These are phyloP conservation scores for Phtheirospermum japonicum DNA, from an alignment of 257 asterid species.

Conservation along the genomic window DNA sequence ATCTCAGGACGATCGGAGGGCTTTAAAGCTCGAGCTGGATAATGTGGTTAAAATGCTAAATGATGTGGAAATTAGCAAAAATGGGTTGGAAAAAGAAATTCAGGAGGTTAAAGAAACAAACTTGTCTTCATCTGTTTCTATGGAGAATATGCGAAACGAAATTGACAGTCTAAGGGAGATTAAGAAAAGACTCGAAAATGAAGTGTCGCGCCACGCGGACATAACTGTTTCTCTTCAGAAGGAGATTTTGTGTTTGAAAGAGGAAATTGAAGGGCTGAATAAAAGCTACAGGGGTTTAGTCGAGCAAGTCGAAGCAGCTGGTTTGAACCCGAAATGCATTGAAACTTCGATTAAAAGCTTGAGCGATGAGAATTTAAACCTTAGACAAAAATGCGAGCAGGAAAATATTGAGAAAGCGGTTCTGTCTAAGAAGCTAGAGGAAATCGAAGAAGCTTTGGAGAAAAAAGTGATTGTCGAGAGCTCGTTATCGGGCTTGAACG, in stretches of 20 bases:
- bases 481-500: conserved; percentile 50
- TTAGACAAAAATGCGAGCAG: conserved; percentile 46
- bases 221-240: conserved; percentile 51
- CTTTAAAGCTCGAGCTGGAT: conserved; percentile 61
- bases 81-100: conserved; percentile 63
- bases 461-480: conserved; percentile 48
- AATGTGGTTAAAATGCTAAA: conserved; percentile 53
- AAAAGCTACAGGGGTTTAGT: conserved; percentile 51
- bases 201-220: conserved; percentile 55
- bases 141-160: conserved; percentile 66
- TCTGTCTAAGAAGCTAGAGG: conserved; percentile 56
- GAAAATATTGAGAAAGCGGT: conserved; percentile 49
- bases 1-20: conserved; percentile 67
- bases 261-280: conserved; percentile 67
- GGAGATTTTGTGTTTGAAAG: conserved; percentile 59
- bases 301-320: conserved; percentile 65
- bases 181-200: conserved; percentile 68
- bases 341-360: conserved; percentile 49
- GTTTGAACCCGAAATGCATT: conserved; percentile 49
- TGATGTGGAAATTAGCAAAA: conserved; percentile 56
- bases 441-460: conserved; percentile 55
- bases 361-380: conserved; percentile 59
- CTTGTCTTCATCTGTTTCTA: conserved; percentile 46
- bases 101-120: conserved; percentile 52
- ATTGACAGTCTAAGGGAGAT: conserved; percentile 59